Evolutionary conservation across 2,329 filamentous ascomycete species (phyloP), one percentile per base, ranked within the genome.

Genomic region (Colletotrichum salicis): DNA sequence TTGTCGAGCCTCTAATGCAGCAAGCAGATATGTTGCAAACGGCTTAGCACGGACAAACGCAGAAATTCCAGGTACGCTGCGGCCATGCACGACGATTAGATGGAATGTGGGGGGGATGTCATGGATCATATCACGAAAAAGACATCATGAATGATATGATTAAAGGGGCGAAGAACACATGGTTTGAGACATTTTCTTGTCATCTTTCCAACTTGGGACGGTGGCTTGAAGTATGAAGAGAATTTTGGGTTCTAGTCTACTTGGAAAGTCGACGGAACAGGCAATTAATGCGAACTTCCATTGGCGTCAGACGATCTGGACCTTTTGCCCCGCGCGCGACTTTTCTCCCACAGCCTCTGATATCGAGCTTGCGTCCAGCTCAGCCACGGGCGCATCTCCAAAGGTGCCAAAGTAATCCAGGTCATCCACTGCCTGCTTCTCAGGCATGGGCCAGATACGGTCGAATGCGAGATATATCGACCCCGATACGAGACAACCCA

Each of bases 321-420:
- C 19, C 41, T 63, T 71, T 41, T 52, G 19, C 33, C 55, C 59
- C 54, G 5, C 35, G 24, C 51, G 24, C 51, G 45, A 12, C 15
- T 15, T 41, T 52, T 29, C 27, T 29, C 22, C 29, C 24, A 29
- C 19, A 24, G 10, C 37, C 19, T 31, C 48, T 15, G 51, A 62
- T 37, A 33, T 31, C n/a, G 27, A 67, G 35, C 51, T 29, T 35
- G 11, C 27, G 33, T 66, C 37, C 12, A 22, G 60, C 60, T 56
- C 29, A 60, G 55, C 45, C 59, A 70, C 45, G 48, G 48, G 66
- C 15, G 61, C 29, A 5, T 73, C 58, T 11, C 64, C 64, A 70
- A 76, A 76, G 5, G 72, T 76, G n/a, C 72, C 76, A 60, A 77
- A 76, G 45, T 74, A 73, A 41, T 75, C 75, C 5, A 68, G 13